These are phyloP conservation scores for Penicillium paradoxum DNA, from an alignment of 495 filamentous ascomycete genomes.

Conservation along the genomic window DNA sequence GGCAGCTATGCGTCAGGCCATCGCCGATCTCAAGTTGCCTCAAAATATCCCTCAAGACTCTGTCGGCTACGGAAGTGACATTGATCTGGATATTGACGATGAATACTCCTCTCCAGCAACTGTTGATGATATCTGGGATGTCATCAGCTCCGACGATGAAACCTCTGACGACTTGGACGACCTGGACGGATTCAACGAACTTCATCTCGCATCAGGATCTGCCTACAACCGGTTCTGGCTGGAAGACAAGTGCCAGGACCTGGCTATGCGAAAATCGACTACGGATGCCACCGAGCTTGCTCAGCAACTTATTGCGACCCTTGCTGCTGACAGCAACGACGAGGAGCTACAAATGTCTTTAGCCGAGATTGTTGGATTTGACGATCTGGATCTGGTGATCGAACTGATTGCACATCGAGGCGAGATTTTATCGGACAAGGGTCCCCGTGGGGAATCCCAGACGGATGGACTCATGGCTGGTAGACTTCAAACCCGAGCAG, in stretches of 20 bases:
- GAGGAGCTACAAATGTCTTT: conserved; percentile 83
- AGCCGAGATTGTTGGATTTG: conserved; percentile 88
- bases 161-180: conserved; percentile 47
- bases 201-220: conserved; percentile 12
- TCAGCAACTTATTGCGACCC: conserved; percentile 63
- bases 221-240: conserved; percentile 58
- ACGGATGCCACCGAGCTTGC: conserved; percentile 58
- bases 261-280: conserved; percentile 56
- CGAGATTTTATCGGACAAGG: conserved; percentile 49
- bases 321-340: conserved; percentile 63
- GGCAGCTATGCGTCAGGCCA: conserved; percentile 64
- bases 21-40: conserved; percentile 62
- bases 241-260: conserved; percentile 52
- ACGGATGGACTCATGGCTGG: conserved; percentile 48
- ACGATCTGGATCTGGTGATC: conserved; percentile 84
- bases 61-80: conserved; percentile 50
- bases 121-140: conserved; percentile 84
- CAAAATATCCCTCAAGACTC: conserved; percentile 37
- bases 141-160: conserved; percentile 69
- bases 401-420: conserved; percentile 70
- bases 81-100: conserved; percentile 57
- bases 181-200: conserved; percentile 18
- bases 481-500: conserved; percentile 63
- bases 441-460: conserved; percentile 33
- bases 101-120: conserved; percentile 56